Evolutionary conservation across 495 filamentous ascomycete species (phyloP), one percentile per base, ranked within the genome.

Genomic region (Usnea hakonensis): DNA sequence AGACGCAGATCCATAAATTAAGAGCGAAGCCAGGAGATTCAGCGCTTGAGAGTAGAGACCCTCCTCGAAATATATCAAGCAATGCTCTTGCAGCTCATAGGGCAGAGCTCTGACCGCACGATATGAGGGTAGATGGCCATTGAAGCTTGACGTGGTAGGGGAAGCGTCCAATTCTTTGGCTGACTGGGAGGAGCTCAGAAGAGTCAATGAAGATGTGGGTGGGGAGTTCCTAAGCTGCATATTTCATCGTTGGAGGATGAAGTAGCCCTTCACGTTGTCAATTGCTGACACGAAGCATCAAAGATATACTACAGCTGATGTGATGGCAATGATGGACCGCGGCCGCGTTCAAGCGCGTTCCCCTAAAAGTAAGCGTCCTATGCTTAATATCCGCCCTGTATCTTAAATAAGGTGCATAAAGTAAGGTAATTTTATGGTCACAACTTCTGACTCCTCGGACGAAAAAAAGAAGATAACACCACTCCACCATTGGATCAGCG

Each of bases 61-160:
- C 70, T 93, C 90, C 69, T 91, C 89, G 5, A 93, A 76, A 71
- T 88, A 90, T 35, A 91, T 86, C 55, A 81, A 81, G 53, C 81
- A 83, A 66, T 90, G 84, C 48, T 85, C 76, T 33, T 78, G 79
- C 9, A 92, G 71, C 63, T 87, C 83, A 55, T 79, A 83, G 0
- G 87, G 83, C 1, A 91, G 5, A 32, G 28, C 28, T 52, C 8
- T 52, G 5, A 52, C 48, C 5, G 48, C 48, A 16, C 48, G 48
- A 33, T 52, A 52, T 52, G 48, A 52, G 28, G 26, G 28, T 11
- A 32, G 7, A 52, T 32, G 26, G 48, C 48, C 28, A n/a, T 2
- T 19, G 23, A 16, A 52, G 4, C 9, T 8, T 32, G 26, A 2
- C 26, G 23, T 50, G 28, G 23, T 50, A 5, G 46, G 46, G 16